These are phyloP conservation scores for Apiospora phragmitis DNA, from an alignment of 2,329 filamentous ascomycete species.

Conservation along the genomic window DNA sequence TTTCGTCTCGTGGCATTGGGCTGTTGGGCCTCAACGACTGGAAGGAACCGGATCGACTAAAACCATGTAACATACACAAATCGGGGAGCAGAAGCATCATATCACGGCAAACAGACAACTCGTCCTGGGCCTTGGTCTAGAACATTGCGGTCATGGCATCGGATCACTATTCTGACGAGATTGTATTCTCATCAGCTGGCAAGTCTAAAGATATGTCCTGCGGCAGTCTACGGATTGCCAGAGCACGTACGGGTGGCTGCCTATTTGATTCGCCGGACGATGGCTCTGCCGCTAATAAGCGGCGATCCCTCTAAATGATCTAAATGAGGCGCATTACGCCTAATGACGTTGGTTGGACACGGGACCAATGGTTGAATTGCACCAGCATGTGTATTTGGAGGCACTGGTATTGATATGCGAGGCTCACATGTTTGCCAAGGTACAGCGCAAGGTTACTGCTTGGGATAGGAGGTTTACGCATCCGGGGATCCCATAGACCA, in stretches of 20 bases:
- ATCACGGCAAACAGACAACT: background rate
- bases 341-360: slow-evolving; percentile 8
- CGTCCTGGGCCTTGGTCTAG: background rate
- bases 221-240: background rate
- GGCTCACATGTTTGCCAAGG: background rate
- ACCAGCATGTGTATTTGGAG: background rate
- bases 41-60: background rate
- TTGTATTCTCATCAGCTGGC: background rate
- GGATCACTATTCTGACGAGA: background rate
- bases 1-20: background rate
- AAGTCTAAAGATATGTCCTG: background rate
- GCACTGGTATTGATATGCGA: background rate
- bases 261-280: background rate
- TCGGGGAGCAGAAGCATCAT: background rate
- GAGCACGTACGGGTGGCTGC: background rate
- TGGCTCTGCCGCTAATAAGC: slow-evolving; percentile 4
- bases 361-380: background rate
- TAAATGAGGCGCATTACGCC: slow-evolving; percentile 10
- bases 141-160: background rate
- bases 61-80: background rate
- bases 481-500: background rate
- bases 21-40: background rate
- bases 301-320: background rate
- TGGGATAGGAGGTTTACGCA: background rate
- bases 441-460: background rate